Base-by-base conservation (phyloP, 257 asterid genomes). In the Nicotiana noctiflora region DNA sequence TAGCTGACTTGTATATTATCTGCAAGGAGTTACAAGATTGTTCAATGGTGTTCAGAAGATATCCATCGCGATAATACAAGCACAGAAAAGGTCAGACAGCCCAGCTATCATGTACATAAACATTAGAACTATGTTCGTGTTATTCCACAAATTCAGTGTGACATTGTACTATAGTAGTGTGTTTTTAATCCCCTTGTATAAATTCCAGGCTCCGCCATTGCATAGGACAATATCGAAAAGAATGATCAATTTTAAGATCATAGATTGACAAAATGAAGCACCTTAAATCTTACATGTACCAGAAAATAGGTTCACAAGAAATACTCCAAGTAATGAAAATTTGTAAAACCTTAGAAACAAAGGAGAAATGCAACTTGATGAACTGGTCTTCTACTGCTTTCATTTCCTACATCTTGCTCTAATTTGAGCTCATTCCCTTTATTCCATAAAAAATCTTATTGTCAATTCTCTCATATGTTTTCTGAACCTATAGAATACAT, bases 1-100 rank as follows among this genome's bases (percentile, higher is more conserved):
- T 88, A 67, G 98, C 98, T 65, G 95, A 89, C 82, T 88, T 84
- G 87, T 93, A 95, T 86, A 95, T 95, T 62, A 93, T 91, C 98
- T 94, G 85, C 34, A 19, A 74, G 17, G 61, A 49, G 23, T 18
- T n/a, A 6, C 2, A 3, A 55, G 61, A 55, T 18, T 55, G 25
- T 55, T 55, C 21, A 55, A 18, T 55, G 61, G 6, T 55, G 61
- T 55, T 55, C 23, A 55, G 21, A 17, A 55, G 25, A 51, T 12
- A 51, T 10, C 15, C 18, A 51, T 3, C 3, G 55, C 18, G 55
- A 51, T 17, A 12, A 51, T 12, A 12, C 1, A 51, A 51, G 55
- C 17, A 51, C 18, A 51, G 3, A 51, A 49, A 18, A 18, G 61
- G 6, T 55, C 61, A 55, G 10, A 55, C 23, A 55, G 25, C 25